Evolutionary conservation across 805 yeast genomes (phyloP).

Genomic region (Candida corydali): DNA sequence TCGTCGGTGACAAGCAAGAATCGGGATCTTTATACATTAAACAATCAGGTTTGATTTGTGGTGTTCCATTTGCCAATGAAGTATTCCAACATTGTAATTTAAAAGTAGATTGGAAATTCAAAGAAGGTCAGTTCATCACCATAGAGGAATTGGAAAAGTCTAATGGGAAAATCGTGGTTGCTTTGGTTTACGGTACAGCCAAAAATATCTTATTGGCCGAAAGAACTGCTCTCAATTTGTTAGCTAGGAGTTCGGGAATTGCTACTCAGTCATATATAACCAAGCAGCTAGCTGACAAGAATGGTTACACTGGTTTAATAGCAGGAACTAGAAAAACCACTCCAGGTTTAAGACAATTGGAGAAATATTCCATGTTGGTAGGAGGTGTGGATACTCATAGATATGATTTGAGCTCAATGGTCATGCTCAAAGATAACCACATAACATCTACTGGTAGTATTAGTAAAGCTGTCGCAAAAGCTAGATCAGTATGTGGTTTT

Average conservation of each 20-base stretch:
- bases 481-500: conserved; percentile 82
- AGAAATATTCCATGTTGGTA: conserved; percentile 90
- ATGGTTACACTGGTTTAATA: conserved; percentile 76
- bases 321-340: conserved; percentile 98
- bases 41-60: conserved; percentile 73
- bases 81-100: conserved; percentile 75
- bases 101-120: conserved; percentile 63
- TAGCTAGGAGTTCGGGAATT: conserved; percentile 82
- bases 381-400: conserved; percentile 95
- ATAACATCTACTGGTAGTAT: conserved; percentile 91
- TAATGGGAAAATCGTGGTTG: conserved; percentile 62
- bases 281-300: conserved; percentile 54
- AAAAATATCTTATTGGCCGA: conserved; percentile 78
- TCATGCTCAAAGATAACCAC: conserved; percentile 94
- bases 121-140: conserved; percentile 58
- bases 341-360: conserved; percentile 85
- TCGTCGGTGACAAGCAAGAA: conserved; percentile 75
- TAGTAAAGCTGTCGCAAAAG: conserved; percentile 72
- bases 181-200: conserved; percentile 76
- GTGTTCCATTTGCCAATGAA: conserved; percentile 86
- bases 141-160: conserved; percentile 42
- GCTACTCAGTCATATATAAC: conserved; percentile 71
- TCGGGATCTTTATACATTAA: conserved; percentile 80
- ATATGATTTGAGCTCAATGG: conserved; percentile 88
- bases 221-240: conserved; percentile 75